Conservation (phyloP, 345 rosid species). For the Laguncularia racemosa region DNA sequence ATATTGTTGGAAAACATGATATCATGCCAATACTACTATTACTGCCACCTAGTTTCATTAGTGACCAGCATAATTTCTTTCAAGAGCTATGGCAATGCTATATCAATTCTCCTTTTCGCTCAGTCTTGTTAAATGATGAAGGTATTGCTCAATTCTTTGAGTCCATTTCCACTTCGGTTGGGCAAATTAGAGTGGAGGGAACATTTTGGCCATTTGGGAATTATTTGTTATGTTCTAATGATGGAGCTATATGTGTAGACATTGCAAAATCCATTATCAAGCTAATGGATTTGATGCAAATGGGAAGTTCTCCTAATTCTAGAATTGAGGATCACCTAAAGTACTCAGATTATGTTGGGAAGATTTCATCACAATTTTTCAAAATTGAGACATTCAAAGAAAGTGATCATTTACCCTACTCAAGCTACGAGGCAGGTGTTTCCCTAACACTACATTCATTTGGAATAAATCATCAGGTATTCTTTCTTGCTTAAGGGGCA, state of each 20-base stretch:
- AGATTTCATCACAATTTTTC: constrained; percentile 29
- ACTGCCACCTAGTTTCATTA: constrained; percentile 14
- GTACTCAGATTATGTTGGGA: constrained; percentile 42
- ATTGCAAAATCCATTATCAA: constrained; percentile 36
- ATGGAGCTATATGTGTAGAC: constrained; percentile 71
- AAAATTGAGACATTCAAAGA: constrained; percentile 27
- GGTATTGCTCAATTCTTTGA: constrained; percentile 14
- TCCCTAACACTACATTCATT: constrained; percentile 59
- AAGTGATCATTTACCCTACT: constrained; percentile 26
- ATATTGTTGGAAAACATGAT: constrained; percentile 57
- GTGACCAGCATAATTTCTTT: constrained; percentile 19
- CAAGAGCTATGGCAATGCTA: constrained; percentile 10
- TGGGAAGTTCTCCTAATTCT: constrained; percentile 16
- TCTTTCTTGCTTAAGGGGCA: neutral
- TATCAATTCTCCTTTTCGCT: neutral
- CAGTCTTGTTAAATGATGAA: constrained; percentile 1
- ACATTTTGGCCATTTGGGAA: constrained; percentile 69
- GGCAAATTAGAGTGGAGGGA: constrained; percentile 4
- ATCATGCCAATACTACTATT: constrained; percentile 44
- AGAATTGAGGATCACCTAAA: constrained; percentile 50
- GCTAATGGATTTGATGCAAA: constrained; percentile 48
- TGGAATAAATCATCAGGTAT: constrained; percentile 41
- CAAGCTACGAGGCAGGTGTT: constrained; percentile 57
- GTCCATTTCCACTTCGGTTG: constrained; percentile 10
- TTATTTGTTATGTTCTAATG: constrained; percentile 54